phyloP scores from a whole-genome alignment of 352 stramenopile species.

The Globisporangium orthogonon region DNA sequence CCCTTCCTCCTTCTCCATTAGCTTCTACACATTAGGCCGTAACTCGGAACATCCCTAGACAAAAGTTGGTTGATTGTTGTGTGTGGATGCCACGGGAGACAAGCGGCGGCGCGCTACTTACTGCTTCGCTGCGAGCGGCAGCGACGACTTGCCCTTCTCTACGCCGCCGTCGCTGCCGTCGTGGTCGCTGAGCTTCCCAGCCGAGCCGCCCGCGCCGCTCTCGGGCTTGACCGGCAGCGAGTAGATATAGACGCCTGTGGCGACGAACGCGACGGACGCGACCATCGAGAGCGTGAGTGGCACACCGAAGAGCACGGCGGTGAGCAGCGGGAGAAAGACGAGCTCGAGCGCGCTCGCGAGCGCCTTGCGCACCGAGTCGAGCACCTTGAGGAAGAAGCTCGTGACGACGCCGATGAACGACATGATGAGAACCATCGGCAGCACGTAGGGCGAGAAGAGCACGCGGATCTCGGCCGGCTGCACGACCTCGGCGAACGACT shows the following conservation, averaged over 20 bases:
- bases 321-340: conserved; percentile 62
- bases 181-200: neutral
- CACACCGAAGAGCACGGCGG: conserved; percentile 53
- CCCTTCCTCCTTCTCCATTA: neutral
- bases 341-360: conserved; percentile 74
- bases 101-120: neutral
- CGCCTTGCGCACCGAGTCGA: conserved; percentile 76
- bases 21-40: too few relatives aligned
- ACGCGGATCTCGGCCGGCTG: conserved; percentile 37
- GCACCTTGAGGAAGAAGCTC: conserved; percentile 72
- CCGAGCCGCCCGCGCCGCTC: neutral
- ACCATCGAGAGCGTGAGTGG: conserved; percentile 49
- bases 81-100: too few relatives aligned
- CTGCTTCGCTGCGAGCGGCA: neutral
- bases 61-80: too few relatives aligned
- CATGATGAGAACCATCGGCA: conserved; percentile 84
- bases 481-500: conserved; percentile 55
- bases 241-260: conserved; percentile 78
- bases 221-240: conserved; percentile 44
- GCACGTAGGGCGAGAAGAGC: conserved; percentile 66
- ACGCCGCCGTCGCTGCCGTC: neutral
- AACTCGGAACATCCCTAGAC: too few relatives aligned
- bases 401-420: conserved; percentile 74
- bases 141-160: conserved; percentile 2
- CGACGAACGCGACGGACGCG: conserved; percentile 55